A percentile compares a stretch with the other conserved stretches of the same genome.
These are phyloP conservation scores for Phyllosticta capitalensis DNA, from an alignment of 2,329 filamentous ascomycete species.

Conservation along the genomic window DNA sequence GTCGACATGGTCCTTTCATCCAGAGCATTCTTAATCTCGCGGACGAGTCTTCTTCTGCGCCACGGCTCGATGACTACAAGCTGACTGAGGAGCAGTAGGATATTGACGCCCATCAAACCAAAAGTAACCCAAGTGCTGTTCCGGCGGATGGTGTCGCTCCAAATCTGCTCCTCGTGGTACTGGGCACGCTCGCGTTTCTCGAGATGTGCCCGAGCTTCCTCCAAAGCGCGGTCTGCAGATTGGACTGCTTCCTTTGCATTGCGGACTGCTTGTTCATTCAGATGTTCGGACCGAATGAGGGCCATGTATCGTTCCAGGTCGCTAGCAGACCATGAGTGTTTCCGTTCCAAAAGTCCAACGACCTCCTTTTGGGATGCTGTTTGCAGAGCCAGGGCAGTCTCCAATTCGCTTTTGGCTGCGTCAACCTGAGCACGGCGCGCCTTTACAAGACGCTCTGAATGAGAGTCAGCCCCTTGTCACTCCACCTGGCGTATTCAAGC, in stretches of 20 bases:
- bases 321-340: constrained; percentile 77
- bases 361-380: constrained; percentile 91
- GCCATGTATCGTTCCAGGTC: constrained; percentile 93
- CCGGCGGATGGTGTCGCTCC: constrained; percentile 92
- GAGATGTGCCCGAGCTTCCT: constrained; percentile 64
- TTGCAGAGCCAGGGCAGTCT: constrained; percentile 72
- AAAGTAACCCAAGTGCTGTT: constrained; percentile 99
- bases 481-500: not conserved
- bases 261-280: constrained; percentile 76
- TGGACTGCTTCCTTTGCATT: constrained; percentile 62
- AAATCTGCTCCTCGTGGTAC: constrained; percentile 98
- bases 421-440: constrained; percentile 54
- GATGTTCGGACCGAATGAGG: constrained; percentile 84
- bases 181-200: constrained; percentile 77
- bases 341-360: constrained; percentile 83
- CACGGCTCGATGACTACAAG: constrained; percentile 90
- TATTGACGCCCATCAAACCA: constrained; percentile 95
- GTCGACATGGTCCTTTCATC: constrained; percentile 21
- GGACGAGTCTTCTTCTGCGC: constrained; percentile 70
- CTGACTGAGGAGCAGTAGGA: constrained; percentile 75
- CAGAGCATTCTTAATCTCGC: constrained; percentile 48
- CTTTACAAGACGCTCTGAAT: constrained; percentile 50
- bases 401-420: constrained; percentile 64
- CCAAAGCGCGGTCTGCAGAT: constrained; percentile 67
- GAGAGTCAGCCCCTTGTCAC: constrained; percentile 5